Evolutionary conservation across 1,284 basidiomycete genomes (phyloP), one percentile per base, ranked within the genome.

Genomic region (Cystobasidiaceae sp.): DNA sequence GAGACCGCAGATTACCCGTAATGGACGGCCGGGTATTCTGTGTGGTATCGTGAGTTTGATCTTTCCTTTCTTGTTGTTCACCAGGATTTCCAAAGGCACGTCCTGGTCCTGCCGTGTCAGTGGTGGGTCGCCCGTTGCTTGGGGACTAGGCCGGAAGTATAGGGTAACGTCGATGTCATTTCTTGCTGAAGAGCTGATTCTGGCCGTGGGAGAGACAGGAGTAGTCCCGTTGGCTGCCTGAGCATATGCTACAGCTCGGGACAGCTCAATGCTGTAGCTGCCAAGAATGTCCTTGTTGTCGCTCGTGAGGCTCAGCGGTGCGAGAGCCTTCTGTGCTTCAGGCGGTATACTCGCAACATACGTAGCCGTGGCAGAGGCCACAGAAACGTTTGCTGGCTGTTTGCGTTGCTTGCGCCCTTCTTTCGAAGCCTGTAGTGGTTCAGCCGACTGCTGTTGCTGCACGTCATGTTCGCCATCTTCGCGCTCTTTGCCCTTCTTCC

Each of bases 301-400:
- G 27, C 30, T 55, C 19, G 51, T 37, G 2, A 64, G 44, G 4
- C 30, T 64, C 11, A 64, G 61, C 43, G 61, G 61, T 17, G 61
- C 61, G 21, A 64, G 61, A 4, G 61, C 61, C 49, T 64, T 64
- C 33, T 64, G 61, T 17, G 61, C 61, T 49, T 55, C 43, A n/a
- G 48, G 49, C 13, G 61, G 61, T 17, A 64, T 64, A 19, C 33
- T 32, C 1, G 58, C 34, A 15, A 51, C 5, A 11, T 49, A 51
- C 17, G 43, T 21, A 17, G 51, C 41, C 15, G 17, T 27, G 4
- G 46, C 59, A n/a, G 59, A 45, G 27, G 34, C 59, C n/a, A 39
- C n/a, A 1, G 32, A 48, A 23, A 17, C 21, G 23, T 27, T 21
- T 23, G 19, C n/a, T 49, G 6, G 46, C n/a, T 17, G 46, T 17